A percentile compares a stretch with the other conserved stretches of the same genome.
These are phyloP conservation scores for Ascobolus immersus DNA, from an alignment of 495 filamentous ascomycete species.

Conservation along the genomic window DNA sequence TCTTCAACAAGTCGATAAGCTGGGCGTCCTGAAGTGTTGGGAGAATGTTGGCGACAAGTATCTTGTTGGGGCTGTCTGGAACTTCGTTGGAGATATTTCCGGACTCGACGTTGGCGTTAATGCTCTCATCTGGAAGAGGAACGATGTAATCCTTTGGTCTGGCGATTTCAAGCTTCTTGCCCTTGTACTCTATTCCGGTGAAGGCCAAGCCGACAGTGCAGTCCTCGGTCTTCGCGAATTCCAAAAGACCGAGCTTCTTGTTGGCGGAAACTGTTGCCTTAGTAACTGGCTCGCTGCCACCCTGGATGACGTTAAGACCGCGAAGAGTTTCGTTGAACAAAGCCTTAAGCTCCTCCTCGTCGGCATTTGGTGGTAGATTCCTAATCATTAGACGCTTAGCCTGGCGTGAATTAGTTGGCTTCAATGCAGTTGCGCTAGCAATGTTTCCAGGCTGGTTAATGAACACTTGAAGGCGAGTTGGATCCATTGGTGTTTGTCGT, in stretches of 20 bases:
- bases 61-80: constrained; percentile 80
- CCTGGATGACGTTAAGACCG: constrained; percentile 58
- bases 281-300: constrained; percentile 63
- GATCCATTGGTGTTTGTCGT: constrained; percentile 88
- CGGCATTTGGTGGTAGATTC: constrained; percentile 45
- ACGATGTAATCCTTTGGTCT: constrained; percentile 96
- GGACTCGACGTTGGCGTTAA: constrained; percentile 35
- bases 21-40: constrained; percentile 70
- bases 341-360: constrained; percentile 42
- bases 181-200: constrained; percentile 71
- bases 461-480: constrained; percentile 77
- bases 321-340: constrained; percentile 97
- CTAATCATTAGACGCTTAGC: constrained; percentile 69
- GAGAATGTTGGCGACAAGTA: constrained; percentile 73
- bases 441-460: constrained; percentile 66
- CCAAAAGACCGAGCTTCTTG: constrained; percentile 53
- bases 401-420: constrained; percentile 78
- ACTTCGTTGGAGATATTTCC: constrained; percentile 58
- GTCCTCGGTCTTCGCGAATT: constrained; percentile 71
- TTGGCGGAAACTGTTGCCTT: constrained; percentile 61
- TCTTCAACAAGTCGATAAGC: constrained; percentile 62
- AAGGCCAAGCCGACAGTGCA: constrained; percentile 76
- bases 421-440: constrained; percentile 51
- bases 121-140: constrained; percentile 51
- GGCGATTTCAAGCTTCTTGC: constrained; percentile 52